Evolutionary conservation across 2,329 filamentous ascomycete genomes (phyloP), one percentile per base, ranked within the genome.

Genomic region (Mollisia scopiformis): DNA sequence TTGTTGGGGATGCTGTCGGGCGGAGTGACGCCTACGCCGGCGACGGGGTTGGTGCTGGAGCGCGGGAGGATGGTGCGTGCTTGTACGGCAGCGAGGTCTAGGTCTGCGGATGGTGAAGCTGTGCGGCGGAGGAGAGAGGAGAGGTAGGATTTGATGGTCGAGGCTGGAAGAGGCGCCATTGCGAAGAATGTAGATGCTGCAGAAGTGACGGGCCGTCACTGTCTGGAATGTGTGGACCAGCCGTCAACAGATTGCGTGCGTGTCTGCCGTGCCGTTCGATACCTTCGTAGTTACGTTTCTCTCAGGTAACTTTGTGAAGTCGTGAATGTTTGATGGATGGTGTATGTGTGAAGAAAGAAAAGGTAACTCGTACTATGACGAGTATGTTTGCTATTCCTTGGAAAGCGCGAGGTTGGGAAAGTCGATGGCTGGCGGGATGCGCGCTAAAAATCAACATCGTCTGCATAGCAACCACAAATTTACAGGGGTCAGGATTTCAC

Each of bases 1-100:
- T 82, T 84, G 72, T 89, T 88, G 77, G 70, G 68, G 41, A 75
- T 83, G 59, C 82, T 69, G 39, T 80, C 75, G 1, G 84, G 84
- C 61, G 80, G 76, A n/a, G 85, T 79, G 13, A 81, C 77, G 59
- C 85, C 86, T 2, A 65, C 61, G 10, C 73, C 71, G 0, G 83
- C 79, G 66, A 84, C 72, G 1, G 57, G 55, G 11, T 55, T 47
- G 6, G 61, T 61, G 4, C 8, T 52, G 13, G 43, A 3, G 51
- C 68, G 63, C 10, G 62, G 59, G 37, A 66, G 46, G 47, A 68
- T 56, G 23, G 55, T 41, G 10, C 58, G 59, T 6, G 59, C 61
- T 14, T 55, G 39, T 55, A 69, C 56, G 41, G 63, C 58, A 54
- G 46, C 21, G 54, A 43, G 14, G 58, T 61, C 30, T 28, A 52